Evolutionary conservation across 2,329 filamentous ascomycete genomes (phyloP).

Genomic region (Pezicula rhizophila): DNA sequence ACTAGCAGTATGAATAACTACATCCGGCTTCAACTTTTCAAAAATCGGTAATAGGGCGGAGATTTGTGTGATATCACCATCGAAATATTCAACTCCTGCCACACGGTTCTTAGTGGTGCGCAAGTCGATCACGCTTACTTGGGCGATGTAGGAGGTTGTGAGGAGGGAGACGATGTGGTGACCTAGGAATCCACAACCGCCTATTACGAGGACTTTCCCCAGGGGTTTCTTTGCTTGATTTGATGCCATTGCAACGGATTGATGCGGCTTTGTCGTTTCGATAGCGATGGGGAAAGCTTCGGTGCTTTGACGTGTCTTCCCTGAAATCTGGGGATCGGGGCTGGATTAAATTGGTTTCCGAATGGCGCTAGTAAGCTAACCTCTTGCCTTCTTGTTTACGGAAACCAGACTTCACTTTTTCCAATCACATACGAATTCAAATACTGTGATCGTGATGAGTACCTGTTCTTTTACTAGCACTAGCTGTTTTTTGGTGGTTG

Average conservation of each 20-base stretch:
- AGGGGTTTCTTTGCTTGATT: slow-evolving; percentile 31
- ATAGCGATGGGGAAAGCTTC: too few relatives aligned
- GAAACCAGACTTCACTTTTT: too few relatives aligned
- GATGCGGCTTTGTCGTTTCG: not conserved
- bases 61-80: slow-evolving; percentile 70
- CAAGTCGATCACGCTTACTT: slow-evolving; percentile 68
- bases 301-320: too few relatives aligned
- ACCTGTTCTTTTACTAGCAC: too few relatives aligned
- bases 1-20: slow-evolving; percentile 88
- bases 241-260: slow-evolving; percentile 9
- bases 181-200: slow-evolving; percentile 79
- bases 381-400: too few relatives aligned
- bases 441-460: too few relatives aligned
- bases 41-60: slow-evolving; percentile 58
- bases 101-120: slow-evolving; percentile 62
- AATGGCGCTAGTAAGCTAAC: too few relatives aligned
- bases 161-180: slow-evolving; percentile 75
- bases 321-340: too few relatives aligned
- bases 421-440: too few relatives aligned
- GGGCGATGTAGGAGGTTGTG: slow-evolving; percentile 49
- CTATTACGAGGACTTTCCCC: slow-evolving; percentile 71
- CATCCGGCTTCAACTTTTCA: slow-evolving; percentile 61
- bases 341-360: too few relatives aligned
- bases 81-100: slow-evolving; percentile 59
- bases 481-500: too few relatives aligned